Evolutionary conservation across 2,329 filamentous ascomycete genomes (phyloP).

Genomic region (Alternaria viburni): DNA sequence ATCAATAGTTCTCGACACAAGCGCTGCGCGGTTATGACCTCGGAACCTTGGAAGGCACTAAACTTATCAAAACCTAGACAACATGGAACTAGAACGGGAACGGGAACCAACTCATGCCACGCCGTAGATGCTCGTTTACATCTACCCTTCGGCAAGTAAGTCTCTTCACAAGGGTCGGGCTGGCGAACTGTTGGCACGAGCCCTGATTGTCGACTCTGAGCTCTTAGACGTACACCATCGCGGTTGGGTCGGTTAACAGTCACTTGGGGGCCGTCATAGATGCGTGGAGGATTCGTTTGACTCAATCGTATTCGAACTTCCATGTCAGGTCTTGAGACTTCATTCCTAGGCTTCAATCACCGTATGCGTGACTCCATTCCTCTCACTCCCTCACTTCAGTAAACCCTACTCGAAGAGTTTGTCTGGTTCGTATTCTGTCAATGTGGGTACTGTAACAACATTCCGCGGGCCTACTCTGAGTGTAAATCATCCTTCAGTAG

Average conservation of each 20-base stretch:
- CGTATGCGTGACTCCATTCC: not conserved
- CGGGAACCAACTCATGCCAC: not conserved
- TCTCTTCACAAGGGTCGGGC: not conserved
- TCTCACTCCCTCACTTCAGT: not conserved
- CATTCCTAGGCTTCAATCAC: not conserved
- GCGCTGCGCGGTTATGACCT: not conserved
- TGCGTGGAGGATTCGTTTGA: not conserved
- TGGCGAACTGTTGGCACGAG: not conserved
- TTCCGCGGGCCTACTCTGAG: not conserved
- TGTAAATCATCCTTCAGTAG: not conserved
- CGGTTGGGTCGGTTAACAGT: not conserved
- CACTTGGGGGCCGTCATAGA: not conserved
- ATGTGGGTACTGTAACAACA: not conserved
- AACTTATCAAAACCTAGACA: not conserved
- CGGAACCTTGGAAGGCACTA: not conserved
- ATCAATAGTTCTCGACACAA: not conserved
- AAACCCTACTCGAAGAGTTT: not conserved
- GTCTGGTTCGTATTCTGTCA: not conserved
- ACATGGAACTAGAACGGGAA: not conserved
- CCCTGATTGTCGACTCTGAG: not conserved
- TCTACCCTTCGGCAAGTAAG: not conserved
- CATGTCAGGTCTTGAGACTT: not conserved
- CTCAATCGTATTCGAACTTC: not conserved
- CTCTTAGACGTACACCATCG: not conserved
- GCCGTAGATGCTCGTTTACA: not conserved